Evolutionary conservation across 768 basidiomycete genomes (phyloP), one percentile per base, ranked within the genome.

Genomic region (Podaxis carcinomalis): DNA sequence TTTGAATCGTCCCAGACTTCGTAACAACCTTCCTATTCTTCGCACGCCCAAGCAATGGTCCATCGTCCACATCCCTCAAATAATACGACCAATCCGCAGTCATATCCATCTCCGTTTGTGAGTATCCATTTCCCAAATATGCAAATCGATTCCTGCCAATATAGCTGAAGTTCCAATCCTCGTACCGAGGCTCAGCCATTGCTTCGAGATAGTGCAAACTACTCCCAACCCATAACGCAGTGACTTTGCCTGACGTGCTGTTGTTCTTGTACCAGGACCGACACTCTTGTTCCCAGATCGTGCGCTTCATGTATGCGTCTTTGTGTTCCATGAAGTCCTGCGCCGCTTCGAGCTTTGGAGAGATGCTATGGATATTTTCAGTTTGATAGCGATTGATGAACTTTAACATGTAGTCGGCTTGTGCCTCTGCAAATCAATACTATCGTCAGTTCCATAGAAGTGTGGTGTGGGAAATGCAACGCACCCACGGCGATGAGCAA

Each of bases 311-410:
- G 53, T 68, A 73, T 25, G 65, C 57, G 44, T 73, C 70, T 37
- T 72, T 73, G 63, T 67, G 64, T 1, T 61, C 67, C 37, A 69
- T 65, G 19, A 73, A 72, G 21, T 74, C 73, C 3, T 72, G 70
- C 1, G 71, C 65, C 1, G 72, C 73, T 25, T 72, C 71, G 27
- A 42, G 50, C 54, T 71, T 74, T 0, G 72, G 72, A 5, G 64
- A 61, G 61, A 74, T 69, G 61, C 71, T 73, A 23, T 69, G 67
- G 47, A 73, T 71, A 58, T 72, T 72, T 50, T 74, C 73, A 2
- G 71, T 72, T 54, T 72, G 71, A 67, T 68, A 73, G 9, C 70
- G 68, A 47, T 66, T 66, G 2, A 68, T 65, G 13, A 73, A 62
- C 57, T 69, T 71, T 9, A 73, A 65, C 46, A 71, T 69, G 52